Conservation (phyloP, 768 basidiomycete genomes). For the Suillus subaureus region DNA sequence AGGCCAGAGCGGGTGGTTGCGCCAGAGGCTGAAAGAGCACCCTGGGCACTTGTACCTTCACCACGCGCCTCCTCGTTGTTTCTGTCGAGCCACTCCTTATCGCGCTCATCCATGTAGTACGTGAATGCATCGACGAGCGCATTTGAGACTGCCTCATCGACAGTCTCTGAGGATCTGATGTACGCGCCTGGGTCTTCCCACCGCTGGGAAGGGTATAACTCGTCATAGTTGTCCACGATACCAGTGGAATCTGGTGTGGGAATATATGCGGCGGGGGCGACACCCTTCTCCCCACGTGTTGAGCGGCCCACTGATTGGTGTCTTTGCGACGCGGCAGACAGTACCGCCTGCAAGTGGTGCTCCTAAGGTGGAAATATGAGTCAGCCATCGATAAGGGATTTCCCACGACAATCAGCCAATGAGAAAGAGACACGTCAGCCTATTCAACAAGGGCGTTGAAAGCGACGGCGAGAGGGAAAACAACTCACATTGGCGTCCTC, state of each 20-base stretch:
- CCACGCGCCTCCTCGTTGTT: constrained; percentile 87
- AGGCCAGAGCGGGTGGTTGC: constrained; percentile 58
- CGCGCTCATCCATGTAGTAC: constrained; percentile 96
- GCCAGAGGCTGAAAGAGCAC: constrained; percentile 56
- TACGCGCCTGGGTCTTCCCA: constrained; percentile 83
- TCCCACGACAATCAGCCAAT: constrained; percentile 51
- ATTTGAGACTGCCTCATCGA: constrained; percentile 70
- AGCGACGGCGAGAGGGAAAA: constrained; percentile 36
- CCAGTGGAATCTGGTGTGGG: constrained; percentile 93
- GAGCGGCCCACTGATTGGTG: constrained; percentile 40
- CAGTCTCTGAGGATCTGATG: constrained; percentile 80
- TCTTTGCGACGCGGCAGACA: constrained; percentile 55
- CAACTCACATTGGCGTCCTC: constrained; percentile 90
- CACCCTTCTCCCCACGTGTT: constrained; percentile 39
- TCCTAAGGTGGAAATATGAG: constrained; percentile 47
- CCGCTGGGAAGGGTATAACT: constrained; percentile 65
- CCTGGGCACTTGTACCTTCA: constrained; percentile 82
- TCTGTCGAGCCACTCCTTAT: constrained; percentile 92
- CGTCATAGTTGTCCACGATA: constrained; percentile 73
- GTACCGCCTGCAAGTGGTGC: constrained; percentile 59
- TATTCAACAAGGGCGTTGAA: constrained; percentile 45
- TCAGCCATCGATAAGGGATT: constrained; percentile 56
- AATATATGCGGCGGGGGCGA: constrained; percentile 68
- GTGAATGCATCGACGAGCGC: constrained; percentile 76
- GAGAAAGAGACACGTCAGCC: constrained; percentile 43